A percentile compares a stretch with the other conserved stretches of the same genome.
Evolutionary conservation across 2,329 filamentous ascomycete genomes (phyloP).

Genomic region (Pyrenochaeta sp.): DNA sequence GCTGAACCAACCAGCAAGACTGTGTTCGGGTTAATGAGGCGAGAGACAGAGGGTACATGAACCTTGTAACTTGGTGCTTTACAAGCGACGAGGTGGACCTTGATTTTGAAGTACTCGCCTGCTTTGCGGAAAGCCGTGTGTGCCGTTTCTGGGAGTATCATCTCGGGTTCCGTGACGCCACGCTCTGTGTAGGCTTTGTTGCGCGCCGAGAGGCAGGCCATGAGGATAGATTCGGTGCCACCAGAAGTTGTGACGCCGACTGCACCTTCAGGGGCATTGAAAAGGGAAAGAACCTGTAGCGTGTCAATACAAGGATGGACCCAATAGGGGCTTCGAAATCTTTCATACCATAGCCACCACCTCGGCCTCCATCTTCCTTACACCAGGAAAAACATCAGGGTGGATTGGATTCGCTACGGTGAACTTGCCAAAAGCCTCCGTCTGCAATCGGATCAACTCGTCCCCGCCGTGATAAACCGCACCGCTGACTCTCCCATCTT

Average conservation of each 20-base stretch:
- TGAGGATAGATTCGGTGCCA: constrained; percentile 95
- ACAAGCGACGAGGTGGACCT: constrained; percentile 86
- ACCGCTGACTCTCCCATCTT: constrained; percentile 92
- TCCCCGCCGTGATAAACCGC: constrained; percentile 96
- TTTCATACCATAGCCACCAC: constrained; percentile 86
- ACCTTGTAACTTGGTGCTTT: constrained; percentile 88
- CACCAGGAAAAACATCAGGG: constrained; percentile 96
- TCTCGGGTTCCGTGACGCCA: constrained; percentile 90
- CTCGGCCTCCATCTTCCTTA: constrained; percentile 99
- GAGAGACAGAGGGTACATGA: constrained; percentile 76
- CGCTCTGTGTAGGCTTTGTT: constrained; percentile 89
- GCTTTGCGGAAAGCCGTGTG: constrained; percentile 98
- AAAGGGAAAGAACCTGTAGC: constrained; percentile 72
- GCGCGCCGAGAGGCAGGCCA: constrained; percentile 89
- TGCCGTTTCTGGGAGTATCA: constrained; percentile 94
- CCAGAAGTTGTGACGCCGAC: constrained; percentile 91
- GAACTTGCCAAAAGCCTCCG: constrained; percentile 92
- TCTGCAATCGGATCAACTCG: constrained; percentile 82
- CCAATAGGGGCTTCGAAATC: not conserved
- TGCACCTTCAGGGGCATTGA: constrained; percentile 85
- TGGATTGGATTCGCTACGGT: constrained; percentile 97
- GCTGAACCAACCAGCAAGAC: constrained; percentile 92
- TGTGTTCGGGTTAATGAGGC: constrained; percentile 93
- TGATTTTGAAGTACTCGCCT: constrained; percentile 95
- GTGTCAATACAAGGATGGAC: constrained; percentile 12